phyloP scores from a whole-genome alignment of 345 rosid genomes.

The Pelargonium nanum region DNA sequence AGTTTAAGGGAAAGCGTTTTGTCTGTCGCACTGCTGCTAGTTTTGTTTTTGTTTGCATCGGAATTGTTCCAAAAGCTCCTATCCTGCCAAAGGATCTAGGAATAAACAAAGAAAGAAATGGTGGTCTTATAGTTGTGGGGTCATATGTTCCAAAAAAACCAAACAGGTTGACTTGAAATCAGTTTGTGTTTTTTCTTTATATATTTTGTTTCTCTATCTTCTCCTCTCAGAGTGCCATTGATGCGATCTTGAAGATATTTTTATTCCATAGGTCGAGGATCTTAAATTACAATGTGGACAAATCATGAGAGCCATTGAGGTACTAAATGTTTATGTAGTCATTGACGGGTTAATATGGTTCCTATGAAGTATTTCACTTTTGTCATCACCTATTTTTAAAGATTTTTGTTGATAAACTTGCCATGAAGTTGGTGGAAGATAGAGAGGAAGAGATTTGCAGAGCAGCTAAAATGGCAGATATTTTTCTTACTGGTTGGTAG shows the following conservation, averaged over 20 bases:
- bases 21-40: constrained; percentile 95
- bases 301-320: constrained; percentile 66
- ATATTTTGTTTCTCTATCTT: not conserved
- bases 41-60: constrained; percentile 85
- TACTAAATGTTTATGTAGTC: constrained; percentile 12
- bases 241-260: too few relatives aligned
- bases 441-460: constrained; percentile 69
- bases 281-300: constrained; percentile 58
- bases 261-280: constrained; percentile 56
- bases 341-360: not conserved
- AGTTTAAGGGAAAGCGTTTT: constrained; percentile 72
- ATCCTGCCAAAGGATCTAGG: constrained; percentile 71
- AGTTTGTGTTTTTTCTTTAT: constrained; percentile 11
- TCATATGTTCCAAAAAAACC: constrained; percentile 95
- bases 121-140: constrained; percentile 86
- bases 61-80: constrained; percentile 70
- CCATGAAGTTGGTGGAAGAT: constrained; percentile 56
- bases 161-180: constrained; percentile 68
- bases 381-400: constrained; percentile 19
- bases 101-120: constrained; percentile 43
- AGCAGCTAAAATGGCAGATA: constrained; percentile 64
- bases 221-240: not conserved
- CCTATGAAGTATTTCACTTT: not conserved
- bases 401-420: constrained; percentile 83
- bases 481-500: constrained; percentile 50